Conservation (phyloP, 1,284 basidiomycete genomes). For the Pholiota adiposa region DNA sequence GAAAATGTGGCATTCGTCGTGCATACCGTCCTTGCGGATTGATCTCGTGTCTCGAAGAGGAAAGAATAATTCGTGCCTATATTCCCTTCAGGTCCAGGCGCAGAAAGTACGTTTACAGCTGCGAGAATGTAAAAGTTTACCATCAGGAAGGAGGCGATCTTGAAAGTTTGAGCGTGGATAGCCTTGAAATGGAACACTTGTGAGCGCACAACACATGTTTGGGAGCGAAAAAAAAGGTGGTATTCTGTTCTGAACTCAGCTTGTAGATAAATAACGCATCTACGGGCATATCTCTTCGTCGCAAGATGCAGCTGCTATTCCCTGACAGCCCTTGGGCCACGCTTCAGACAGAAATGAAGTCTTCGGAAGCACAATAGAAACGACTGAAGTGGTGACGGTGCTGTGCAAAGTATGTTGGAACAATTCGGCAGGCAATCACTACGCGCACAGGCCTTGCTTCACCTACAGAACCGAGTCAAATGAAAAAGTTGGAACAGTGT, state of each 20-base stretch:
- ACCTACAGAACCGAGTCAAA: background rate
- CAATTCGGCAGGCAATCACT: too few relatives aligned
- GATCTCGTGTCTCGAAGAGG: background rate
- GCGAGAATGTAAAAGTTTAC: too few relatives aligned
- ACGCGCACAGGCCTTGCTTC: background rate
- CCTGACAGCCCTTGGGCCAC: background rate
- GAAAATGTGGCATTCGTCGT: background rate
- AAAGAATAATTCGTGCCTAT: too few relatives aligned
- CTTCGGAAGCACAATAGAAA: background rate
- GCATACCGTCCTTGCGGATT: background rate
- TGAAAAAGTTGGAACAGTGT: background rate
- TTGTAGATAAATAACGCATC: background rate
- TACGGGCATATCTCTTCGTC: too few relatives aligned
- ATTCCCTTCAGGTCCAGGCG: too few relatives aligned
- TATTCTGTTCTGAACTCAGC: background rate
- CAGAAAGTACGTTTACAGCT: too few relatives aligned
- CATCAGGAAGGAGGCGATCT: too few relatives aligned
- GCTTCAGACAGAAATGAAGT: background rate
- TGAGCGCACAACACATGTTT: background rate
- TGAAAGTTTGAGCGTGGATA: too few relatives aligned
- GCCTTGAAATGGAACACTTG: background rate
- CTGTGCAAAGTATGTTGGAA: too few relatives aligned
- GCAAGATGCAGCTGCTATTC: background rate
- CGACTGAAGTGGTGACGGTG: background rate
- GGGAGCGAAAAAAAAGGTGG: too few relatives aligned